Evolutionary conservation across 805 yeast genomes (phyloP).

Genomic region (Torulaspora franciscae): DNA sequence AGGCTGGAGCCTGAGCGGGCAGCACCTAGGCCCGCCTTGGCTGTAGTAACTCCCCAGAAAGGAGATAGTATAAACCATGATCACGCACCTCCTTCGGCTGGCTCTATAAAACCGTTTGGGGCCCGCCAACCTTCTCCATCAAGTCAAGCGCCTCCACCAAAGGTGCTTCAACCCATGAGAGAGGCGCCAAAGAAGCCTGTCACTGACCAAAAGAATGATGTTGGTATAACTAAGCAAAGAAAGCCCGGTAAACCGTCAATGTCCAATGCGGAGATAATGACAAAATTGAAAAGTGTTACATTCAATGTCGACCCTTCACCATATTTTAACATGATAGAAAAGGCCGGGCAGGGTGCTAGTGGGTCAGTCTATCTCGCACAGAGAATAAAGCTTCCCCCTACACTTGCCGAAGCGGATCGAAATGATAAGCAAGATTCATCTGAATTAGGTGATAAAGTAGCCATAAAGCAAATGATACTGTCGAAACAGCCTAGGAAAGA

Average conservation of each 20-base stretch:
- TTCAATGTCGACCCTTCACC: conserved; percentile 82
- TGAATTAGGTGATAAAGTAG: conserved; percentile 63
- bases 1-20: conserved; percentile 28
- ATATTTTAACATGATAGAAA: conserved; percentile 66
- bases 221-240: conserved; percentile 36
- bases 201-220: conserved; percentile 23
- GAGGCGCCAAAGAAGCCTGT: conserved; percentile 34
- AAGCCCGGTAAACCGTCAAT: conserved; percentile 55
- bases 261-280: conserved; percentile 84
- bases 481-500: conserved; percentile 91
- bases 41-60: conserved; percentile 7
- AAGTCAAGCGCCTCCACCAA: conserved; percentile 22
- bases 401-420: conserved; percentile 13
- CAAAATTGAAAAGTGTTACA: conserved; percentile 76
- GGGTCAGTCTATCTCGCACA: conserved; percentile 92
- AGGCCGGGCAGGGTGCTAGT: conserved; percentile 97
- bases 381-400: conserved; percentile 43
- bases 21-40: conserved; percentile 24
- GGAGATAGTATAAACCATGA: not conserved
- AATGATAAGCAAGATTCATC: conserved; percentile 21
- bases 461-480: conserved; percentile 93
- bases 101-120: not conserved
- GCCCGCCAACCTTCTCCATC: conserved; percentile 5
- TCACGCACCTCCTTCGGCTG: not conserved
- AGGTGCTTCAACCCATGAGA: conserved; percentile 23